Evolutionary conservation across 2,329 filamentous ascomycete species (phyloP).

Genomic region (Microdochium trichocladiopsis): DNA sequence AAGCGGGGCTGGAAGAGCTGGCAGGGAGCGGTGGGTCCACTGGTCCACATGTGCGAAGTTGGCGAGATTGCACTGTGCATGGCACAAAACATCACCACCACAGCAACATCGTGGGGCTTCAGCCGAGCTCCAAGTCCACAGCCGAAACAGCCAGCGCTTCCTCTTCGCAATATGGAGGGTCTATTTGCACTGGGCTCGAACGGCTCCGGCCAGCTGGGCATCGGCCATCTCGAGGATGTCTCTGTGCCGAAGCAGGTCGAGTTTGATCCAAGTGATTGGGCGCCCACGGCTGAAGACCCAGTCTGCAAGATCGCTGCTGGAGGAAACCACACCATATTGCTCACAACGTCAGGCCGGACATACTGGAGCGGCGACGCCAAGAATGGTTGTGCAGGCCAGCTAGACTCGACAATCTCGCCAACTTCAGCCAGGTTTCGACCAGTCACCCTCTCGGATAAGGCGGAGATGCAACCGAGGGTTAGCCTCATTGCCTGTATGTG

Average conservation of each 20-base stretch:
- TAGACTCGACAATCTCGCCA: constrained; percentile 10
- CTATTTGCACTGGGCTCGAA: constrained; percentile 71
- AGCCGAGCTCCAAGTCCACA: too few relatives aligned
- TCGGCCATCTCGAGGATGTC: constrained; percentile 65
- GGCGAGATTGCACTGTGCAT: too few relatives aligned
- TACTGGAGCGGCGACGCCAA: constrained; percentile 58
- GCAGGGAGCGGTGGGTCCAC: neutral
- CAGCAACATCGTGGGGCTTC: too few relatives aligned
- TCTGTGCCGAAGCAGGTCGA: constrained; percentile 55
- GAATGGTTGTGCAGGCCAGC: constrained; percentile 46
- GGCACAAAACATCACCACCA: too few relatives aligned
- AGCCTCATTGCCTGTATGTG: constrained; percentile 65
- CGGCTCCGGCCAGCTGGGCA: constrained; percentile 64
- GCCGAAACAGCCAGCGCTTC: too few relatives aligned
- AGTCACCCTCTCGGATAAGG: constrained; percentile 11
- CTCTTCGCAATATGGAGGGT: too few relatives aligned
- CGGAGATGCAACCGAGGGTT: constrained; percentile 29
- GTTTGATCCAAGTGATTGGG: constrained; percentile 29
- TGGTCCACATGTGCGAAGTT: neutral
- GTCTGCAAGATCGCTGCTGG: constrained; percentile 49
- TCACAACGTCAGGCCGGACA: constrained; percentile 51
- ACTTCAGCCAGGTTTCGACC: neutral
- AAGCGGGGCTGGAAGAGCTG: neutral
- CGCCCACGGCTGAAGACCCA: constrained; percentile 13
- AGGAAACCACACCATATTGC: constrained; percentile 79